Evolutionary conservation across 495 filamentous ascomycete genomes (phyloP).

Genomic region (Neurospora tetraspora): DNA sequence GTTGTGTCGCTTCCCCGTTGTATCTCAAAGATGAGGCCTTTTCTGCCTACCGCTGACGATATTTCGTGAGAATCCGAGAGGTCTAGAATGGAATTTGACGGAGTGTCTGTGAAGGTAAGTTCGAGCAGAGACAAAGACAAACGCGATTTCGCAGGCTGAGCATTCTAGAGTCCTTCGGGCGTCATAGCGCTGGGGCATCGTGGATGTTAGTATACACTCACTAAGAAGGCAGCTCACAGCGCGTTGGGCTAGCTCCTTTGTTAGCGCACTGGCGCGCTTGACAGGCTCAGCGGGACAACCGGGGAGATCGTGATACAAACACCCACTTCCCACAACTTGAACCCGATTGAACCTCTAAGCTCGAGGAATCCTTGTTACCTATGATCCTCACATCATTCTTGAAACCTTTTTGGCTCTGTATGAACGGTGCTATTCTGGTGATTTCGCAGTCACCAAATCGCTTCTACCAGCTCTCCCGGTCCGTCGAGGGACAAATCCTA

Average conservation of each 20-base stretch:
- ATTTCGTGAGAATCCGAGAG: background rate
- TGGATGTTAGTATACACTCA: background rate
- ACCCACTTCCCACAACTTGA: too few species aligned
- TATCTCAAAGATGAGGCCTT: background rate
- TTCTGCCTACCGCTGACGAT: background rate
- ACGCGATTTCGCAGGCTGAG: background rate
- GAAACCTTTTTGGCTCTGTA: too few species aligned
- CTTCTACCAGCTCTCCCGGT: too few species aligned
- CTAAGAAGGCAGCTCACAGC: background rate
- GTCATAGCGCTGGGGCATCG: background rate
- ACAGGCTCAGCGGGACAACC: too few species aligned
- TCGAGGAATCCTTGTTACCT: too few species aligned
- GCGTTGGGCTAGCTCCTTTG: background rate
- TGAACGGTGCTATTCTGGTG: too few species aligned
- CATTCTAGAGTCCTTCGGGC: background rate
- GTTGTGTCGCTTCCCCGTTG: background rate
- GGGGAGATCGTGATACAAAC: too few species aligned
- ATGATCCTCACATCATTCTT: too few species aligned
- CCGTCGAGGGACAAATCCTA: background rate
- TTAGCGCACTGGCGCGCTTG: too few species aligned
- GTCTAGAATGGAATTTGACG: background rate
- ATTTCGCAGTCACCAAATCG: too few species aligned
- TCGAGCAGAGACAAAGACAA: background rate
- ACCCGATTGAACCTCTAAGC: too few species aligned
- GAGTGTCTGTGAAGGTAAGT: background rate